Percentiles rank a stretch among this genome's conserved stretches.
These are phyloP conservation scores for Nosema bombycis DNA, from an alignment of 371 early-diverging fungal genomes.

Conservation along the genomic window DNA sequence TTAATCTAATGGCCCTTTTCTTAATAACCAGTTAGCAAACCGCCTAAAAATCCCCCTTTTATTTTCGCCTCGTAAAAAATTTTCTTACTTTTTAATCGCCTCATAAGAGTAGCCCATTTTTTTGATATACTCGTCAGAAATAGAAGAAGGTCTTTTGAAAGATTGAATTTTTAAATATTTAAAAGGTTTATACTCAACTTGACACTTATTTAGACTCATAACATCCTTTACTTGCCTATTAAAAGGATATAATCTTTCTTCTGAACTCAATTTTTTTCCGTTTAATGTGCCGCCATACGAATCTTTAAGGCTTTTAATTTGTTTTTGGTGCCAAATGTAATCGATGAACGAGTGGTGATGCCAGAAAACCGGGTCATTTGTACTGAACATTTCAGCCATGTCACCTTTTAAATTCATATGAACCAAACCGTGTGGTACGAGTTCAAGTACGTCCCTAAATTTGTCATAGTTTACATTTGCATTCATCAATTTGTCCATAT, in stretches of 20 bases:
- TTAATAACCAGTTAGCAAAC: not conserved
- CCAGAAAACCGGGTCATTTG: conserved; percentile 68
- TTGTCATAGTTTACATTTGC: conserved; percentile 56
- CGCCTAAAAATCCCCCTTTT: not conserved
- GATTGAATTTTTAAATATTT: not conserved
- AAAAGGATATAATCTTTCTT: conserved; percentile 27
- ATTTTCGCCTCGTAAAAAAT: conserved; percentile 15
- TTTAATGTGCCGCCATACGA: not conserved
- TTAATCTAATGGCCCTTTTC: not conserved
- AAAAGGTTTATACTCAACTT: conserved; percentile 31
- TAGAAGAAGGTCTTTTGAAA: not conserved
- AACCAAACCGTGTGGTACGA: conserved; percentile 65
- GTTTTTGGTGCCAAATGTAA: conserved; percentile 67
- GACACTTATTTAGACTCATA: not conserved
- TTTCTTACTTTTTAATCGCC: conserved; percentile 22
- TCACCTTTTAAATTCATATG: conserved; percentile 67
- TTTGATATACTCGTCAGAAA: conserved; percentile 21
- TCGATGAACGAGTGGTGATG: conserved; percentile 68
- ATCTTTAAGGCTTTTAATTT: conserved; percentile 31
- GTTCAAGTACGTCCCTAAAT: conserved; percentile 65
- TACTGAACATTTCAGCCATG: conserved; percentile 59
- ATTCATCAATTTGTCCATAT: conserved; percentile 62
- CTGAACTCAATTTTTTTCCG: not conserved
- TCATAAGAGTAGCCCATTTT: not conserved
- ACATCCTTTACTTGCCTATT: conserved; percentile 28